phyloP scores from a whole-genome alignment of 495 filamentous ascomycete species.

The Penicillium pancosmium region DNA sequence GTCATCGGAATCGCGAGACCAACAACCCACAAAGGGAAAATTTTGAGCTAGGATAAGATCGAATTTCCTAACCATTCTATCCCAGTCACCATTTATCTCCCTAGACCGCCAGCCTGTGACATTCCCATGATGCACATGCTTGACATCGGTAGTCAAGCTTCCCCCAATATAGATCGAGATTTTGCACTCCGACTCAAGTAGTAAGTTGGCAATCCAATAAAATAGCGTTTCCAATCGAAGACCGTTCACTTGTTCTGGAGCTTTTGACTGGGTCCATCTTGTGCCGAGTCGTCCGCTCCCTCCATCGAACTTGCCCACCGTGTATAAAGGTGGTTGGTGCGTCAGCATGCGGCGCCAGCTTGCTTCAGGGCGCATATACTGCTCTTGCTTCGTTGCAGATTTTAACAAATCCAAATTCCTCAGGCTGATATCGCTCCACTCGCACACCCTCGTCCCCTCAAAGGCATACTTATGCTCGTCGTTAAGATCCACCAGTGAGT shows the following conservation, averaged over 20 bases:
- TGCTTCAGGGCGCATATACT: background rate
- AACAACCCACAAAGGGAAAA: background rate
- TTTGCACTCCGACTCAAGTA: background rate
- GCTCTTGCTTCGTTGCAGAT: background rate
- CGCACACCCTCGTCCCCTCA: background rate
- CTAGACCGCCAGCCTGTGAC: background rate
- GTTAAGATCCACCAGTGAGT: background rate
- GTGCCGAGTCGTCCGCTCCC: background rate
- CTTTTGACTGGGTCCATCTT: background rate
- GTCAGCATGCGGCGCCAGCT: background rate
- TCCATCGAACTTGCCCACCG: background rate
- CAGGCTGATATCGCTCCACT: background rate
- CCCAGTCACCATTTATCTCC: background rate
- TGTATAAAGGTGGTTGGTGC: background rate
- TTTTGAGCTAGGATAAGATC: background rate
- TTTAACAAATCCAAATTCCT: background rate
- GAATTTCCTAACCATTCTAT: background rate
- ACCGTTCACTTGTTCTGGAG: background rate
- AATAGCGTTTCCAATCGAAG: background rate
- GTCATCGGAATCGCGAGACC: background rate
- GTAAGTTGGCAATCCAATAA: background rate
- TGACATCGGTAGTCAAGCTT: background rate
- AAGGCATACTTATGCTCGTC: background rate
- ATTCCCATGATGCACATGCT: background rate
- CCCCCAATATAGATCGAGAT: background rate